Evolutionary conservation across 495 filamentous ascomycete genomes (phyloP), one percentile per base, ranked within the genome.

Genomic region (Coniosporium apollinis): DNA sequence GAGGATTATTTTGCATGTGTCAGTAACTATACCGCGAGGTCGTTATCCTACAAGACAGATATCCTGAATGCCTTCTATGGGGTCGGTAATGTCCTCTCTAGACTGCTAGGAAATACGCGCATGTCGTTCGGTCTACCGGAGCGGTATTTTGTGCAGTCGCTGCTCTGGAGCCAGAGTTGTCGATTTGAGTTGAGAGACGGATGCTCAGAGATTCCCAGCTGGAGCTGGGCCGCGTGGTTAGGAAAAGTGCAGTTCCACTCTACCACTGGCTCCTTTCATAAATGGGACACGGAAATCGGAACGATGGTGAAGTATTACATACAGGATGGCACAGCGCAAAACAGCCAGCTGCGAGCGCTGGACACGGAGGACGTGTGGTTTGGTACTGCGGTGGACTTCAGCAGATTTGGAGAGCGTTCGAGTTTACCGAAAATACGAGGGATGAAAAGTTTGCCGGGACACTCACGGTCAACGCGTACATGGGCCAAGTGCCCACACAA

Each of bases 21-120:
- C 32, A 18, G 11, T 7, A 13, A 13, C 32, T 19, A 34, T 19
- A 19, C 19, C 21, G 32, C 19, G 13, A 13, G 6, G 6, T 19
- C 17, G 19, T 19, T 34, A n/a, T 34, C 32, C 5, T 19, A 19
- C 16, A n/a, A 9, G 13, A 34, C 4, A 21, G 32, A 34, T 19
- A 19, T 34, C 14, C 19, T 34, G 15, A 34, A 19, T n/a, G 32
- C 32, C 14, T 34, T 34, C 13, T 11, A 7, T 9, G 32, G 32
- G 5, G 19, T 34, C 19, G 13, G 16, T 5, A 34, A 34, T 4
- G 5, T 34, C 13, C 14, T 34, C 6, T 30, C 28, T 13, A 30
- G 18, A 16, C 28, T 14, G 28, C 13, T 30, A 16, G n/a, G n/a
- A n/a, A 16, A 5, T 6, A 30, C n/a, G n/a, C 4, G 5, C 6